Conservation (phyloP, 176 grass and related monocot genomes). For the Carex parvula region DNA sequence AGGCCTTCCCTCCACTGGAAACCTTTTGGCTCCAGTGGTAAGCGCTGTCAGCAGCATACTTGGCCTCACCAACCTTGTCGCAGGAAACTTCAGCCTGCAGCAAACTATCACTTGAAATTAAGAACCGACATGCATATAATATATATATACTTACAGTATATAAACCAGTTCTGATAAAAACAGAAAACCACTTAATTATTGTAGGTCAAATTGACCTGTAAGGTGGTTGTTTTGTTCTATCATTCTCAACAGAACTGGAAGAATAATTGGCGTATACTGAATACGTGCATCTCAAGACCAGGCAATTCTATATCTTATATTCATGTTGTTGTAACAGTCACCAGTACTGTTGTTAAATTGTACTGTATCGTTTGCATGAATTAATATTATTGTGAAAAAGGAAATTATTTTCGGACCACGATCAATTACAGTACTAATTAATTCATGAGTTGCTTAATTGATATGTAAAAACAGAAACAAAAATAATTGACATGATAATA, state of each 20-base stretch:
- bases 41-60: background rate
- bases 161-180: constrained; percentile 10
- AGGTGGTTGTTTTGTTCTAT: background rate
- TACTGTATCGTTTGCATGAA: background rate
- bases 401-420: background rate
- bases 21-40: constrained; percentile 28
- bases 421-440: too few relatives aligned
- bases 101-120: background rate
- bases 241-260: constrained; percentile 3
- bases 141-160: background rate
- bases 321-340: background rate
- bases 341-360: background rate
- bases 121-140: background rate
- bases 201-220: background rate
- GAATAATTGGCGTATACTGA: background rate
- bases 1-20: constrained; percentile 29
- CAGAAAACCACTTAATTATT: background rate
- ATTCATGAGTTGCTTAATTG: background rate
- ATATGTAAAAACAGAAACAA: too few relatives aligned
- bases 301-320: background rate
- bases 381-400: background rate
- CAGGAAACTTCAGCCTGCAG: constrained; percentile 19
- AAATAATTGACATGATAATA: too few relatives aligned
- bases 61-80: constrained; percentile 12
- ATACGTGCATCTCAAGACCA: background rate